Conservation (phyloP, 1,284 basidiomycete species). For the Fistulinella cinereoalba region DNA sequence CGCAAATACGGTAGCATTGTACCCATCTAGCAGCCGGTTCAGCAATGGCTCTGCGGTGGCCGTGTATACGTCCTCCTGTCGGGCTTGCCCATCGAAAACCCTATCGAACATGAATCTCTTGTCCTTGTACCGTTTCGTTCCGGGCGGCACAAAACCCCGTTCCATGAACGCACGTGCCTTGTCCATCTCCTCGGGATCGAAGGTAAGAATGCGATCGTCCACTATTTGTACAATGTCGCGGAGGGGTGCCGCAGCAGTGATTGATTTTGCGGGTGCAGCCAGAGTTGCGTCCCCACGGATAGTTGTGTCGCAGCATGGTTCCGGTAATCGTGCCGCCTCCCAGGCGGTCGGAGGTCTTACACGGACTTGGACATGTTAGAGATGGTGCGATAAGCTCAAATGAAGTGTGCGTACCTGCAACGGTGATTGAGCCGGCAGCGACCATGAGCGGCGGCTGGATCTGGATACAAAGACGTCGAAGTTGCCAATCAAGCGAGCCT, state of each 20-base stretch:
- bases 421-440: constrained; percentile 81
- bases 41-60: constrained; percentile 82
- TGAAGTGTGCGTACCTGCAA: constrained; percentile 60
- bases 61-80: constrained; percentile 84
- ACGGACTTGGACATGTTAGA: constrained; percentile 59
- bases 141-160: constrained; percentile 77
- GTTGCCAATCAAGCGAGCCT: neutral
- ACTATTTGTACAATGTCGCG: constrained; percentile 76
- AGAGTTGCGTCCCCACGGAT: constrained; percentile 82
- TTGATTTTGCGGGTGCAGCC: constrained; percentile 57
- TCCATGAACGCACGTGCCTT: constrained; percentile 71
- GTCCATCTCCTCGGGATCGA: constrained; percentile 90
- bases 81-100: constrained; percentile 79
- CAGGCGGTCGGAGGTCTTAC: constrained; percentile 84
- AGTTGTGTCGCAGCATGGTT: constrained; percentile 61
- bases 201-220: constrained; percentile 88
- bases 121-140: constrained; percentile 89
- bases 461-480: neutral
- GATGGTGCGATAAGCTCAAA: neutral
- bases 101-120: constrained; percentile 93
- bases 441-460: constrained; percentile 50
- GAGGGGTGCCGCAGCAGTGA: constrained; percentile 52
- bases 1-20: constrained; percentile 94
- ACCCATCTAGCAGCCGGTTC: constrained; percentile 85
- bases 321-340: constrained; percentile 80